Evolutionary conservation across 495 filamentous ascomycete species (phyloP).

Genomic region (Xylaria castorea): DNA sequence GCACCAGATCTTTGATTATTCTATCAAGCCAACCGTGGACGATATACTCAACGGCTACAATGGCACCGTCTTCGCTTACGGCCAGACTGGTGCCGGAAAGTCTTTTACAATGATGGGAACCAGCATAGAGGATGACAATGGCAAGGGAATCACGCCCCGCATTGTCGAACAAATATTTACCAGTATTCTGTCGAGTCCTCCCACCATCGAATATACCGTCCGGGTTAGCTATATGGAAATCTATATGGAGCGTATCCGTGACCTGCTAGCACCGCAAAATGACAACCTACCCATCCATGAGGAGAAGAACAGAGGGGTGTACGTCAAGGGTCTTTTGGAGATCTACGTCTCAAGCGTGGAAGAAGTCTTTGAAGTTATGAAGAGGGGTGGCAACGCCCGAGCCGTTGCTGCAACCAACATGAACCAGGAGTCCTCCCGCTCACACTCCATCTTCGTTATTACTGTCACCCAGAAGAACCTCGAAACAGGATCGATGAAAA

Average conservation of each 20-base stretch:
- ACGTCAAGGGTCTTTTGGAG: constrained; percentile 94
- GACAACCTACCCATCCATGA: constrained; percentile 97
- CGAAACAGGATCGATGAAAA: constrained; percentile 95
- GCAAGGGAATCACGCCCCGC: constrained; percentile 92
- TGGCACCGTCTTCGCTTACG: constrained; percentile 98
- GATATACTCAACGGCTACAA: constrained; percentile 99
- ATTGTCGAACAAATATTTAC: constrained; percentile 98
- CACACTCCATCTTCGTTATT: constrained; percentile 97
- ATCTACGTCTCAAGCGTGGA: constrained; percentile 95
- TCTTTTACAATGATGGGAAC: constrained; percentile 99
- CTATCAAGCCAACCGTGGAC: constrained; percentile 93
- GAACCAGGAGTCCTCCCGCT: constrained; percentile 98
- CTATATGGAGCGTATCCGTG: constrained; percentile 98
- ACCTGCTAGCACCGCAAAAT: constrained; percentile 88
- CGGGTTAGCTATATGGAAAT: constrained; percentile 99
- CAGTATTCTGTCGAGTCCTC: constrained; percentile 87
- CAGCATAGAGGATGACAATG: constrained; percentile 89
- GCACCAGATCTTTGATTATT: constrained; percentile 94
- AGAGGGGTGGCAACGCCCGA: constrained; percentile 84
- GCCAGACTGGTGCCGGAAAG: constrained; percentile 97
- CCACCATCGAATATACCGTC: constrained; percentile 97
- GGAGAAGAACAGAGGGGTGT: constrained; percentile 94
- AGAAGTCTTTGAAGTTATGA: constrained; percentile 97
- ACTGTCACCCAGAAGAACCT: constrained; percentile 98
- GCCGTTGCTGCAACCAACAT: constrained; percentile 99